These are phyloP conservation scores for Monosporascus cannonballus DNA, from an alignment of 2,329 filamentous ascomycete genomes.

Conservation along the genomic window DNA sequence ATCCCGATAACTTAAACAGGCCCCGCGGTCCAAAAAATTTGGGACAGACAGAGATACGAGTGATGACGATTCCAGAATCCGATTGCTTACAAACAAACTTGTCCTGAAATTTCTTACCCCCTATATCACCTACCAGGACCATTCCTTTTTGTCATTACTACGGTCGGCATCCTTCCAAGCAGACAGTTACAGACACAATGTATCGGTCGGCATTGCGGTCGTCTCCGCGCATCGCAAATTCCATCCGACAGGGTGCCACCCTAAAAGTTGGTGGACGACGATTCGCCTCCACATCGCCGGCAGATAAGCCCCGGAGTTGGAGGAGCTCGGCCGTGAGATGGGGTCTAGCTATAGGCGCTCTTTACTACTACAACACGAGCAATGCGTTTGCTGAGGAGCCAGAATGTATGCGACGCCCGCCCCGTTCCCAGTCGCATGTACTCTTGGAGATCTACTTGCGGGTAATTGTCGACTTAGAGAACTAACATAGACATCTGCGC, in stretches of 20 bases:
- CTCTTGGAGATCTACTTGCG: conserved; percentile 1
- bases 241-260: conserved; percentile 31
- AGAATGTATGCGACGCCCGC: conserved; percentile 50
- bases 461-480: neutral
- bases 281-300: conserved; percentile 48
- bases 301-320: conserved; percentile 70
- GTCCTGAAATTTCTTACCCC: neutral
- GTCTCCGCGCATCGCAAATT: conserved; percentile 38
- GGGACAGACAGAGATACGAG: neutral
- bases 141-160: neutral
- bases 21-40: neutral
- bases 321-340: conserved; percentile 70
- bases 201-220: conserved; percentile 47
- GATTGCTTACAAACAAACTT: conserved; percentile 3
- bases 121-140: neutral
- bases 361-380: conserved; percentile 95
- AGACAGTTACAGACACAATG: conserved; percentile 30
- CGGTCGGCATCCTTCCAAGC: conserved; percentile 1
- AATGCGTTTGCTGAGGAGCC: conserved; percentile 80
- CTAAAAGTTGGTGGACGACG: conserved; percentile 38
- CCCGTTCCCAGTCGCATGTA: neutral
- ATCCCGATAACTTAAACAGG: neutral
- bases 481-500: too few relatives aligned
- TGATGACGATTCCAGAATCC: neutral
- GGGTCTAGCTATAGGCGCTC: conserved; percentile 65